A percentile compares a stretch with the other conserved stretches of the same genome.
Evolutionary conservation across 1,284 basidiomycete species (phyloP).

Genomic region (Mixia osmundae): DNA sequence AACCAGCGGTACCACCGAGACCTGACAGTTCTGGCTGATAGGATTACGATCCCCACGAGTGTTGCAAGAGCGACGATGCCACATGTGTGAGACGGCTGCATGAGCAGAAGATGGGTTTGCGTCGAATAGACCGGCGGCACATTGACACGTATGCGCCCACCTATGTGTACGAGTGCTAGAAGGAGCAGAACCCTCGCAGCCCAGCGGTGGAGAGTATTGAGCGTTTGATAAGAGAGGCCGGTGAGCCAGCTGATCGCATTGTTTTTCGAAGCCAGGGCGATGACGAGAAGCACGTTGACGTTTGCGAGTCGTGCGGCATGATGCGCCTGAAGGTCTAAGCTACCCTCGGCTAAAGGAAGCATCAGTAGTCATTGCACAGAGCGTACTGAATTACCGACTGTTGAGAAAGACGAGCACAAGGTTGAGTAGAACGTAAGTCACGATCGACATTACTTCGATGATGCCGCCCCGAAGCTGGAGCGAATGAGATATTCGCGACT

Average conservation of each 20-base stretch:
- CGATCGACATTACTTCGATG: too few relatives aligned
- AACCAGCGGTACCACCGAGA: slow-evolving; percentile 8
- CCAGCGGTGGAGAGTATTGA: slow-evolving; percentile 11
- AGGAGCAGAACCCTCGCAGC: slow-evolving; percentile 7
- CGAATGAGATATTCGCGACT: too few relatives aligned
- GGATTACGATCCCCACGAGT: slow-evolving; percentile 4
- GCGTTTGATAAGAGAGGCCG: slow-evolving; percentile 10
- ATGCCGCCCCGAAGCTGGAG: too few relatives aligned
- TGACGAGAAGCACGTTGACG: slow-evolving; percentile 6
- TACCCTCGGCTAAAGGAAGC: too few relatives aligned
- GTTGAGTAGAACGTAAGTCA: too few relatives aligned
- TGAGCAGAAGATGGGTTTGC: not conserved
- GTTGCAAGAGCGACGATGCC: not conserved
- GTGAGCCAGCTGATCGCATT: slow-evolving; percentile 8
- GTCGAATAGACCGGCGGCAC: slow-evolving; percentile 4
- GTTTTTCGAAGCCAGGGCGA: slow-evolving; percentile 10
- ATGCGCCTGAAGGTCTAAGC: too few relatives aligned
- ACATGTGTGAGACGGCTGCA: not conserved
- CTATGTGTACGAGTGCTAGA: slow-evolving; percentile 8
- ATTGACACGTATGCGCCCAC: slow-evolving; percentile 8
- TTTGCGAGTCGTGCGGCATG: slow-evolving; percentile 6
- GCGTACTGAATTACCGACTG: too few relatives aligned
- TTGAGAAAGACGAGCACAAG: too few relatives aligned
- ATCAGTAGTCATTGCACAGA: too few relatives aligned
- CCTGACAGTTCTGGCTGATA: slow-evolving; percentile 5